phyloP scores from a whole-genome alignment of 345 rosid genomes.

The Durio zibethinus region DNA sequence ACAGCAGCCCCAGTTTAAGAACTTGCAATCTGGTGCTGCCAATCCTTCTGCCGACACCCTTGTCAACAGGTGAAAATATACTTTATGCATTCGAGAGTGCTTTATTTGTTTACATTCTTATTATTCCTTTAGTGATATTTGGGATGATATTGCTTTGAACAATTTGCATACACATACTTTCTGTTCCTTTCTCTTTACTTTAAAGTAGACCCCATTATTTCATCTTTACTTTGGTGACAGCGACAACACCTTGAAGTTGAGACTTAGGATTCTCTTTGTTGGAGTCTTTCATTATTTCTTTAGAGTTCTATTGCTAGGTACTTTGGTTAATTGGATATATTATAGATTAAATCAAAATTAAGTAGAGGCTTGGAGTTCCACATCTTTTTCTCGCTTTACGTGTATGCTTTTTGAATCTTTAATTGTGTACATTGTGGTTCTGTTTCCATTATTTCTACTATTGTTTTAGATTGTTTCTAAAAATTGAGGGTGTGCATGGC shows the following conservation, averaged over 20 bases:
- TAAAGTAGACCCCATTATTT: constrained; percentile 29
- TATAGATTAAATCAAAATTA: constrained; percentile 6
- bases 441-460: background rate
- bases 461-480: constrained; percentile 14
- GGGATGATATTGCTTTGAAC: constrained; percentile 18
- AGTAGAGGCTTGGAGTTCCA: constrained; percentile 20
- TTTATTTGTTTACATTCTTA: constrained; percentile 5
- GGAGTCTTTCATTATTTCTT: background rate
- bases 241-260: background rate
- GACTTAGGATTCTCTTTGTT: constrained; percentile 1
- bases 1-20: constrained; percentile 33
- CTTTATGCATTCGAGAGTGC: constrained; percentile 1
- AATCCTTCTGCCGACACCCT: constrained; percentile 33
- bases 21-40: constrained; percentile 30
- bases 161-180: constrained; percentile 10
- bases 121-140: background rate
- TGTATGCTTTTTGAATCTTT: background rate
- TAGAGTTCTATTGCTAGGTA: background rate
- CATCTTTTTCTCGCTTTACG: background rate
- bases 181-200: constrained; percentile 19
- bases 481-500: constrained; percentile 19
- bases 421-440: background rate
- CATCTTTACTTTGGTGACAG: constrained; percentile 28
- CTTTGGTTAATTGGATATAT: background rate
- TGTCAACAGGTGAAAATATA: constrained; percentile 34